phyloP scores from a whole-genome alignment of 805 yeast genomes.

The Ogataea polymorpha region DNA sequence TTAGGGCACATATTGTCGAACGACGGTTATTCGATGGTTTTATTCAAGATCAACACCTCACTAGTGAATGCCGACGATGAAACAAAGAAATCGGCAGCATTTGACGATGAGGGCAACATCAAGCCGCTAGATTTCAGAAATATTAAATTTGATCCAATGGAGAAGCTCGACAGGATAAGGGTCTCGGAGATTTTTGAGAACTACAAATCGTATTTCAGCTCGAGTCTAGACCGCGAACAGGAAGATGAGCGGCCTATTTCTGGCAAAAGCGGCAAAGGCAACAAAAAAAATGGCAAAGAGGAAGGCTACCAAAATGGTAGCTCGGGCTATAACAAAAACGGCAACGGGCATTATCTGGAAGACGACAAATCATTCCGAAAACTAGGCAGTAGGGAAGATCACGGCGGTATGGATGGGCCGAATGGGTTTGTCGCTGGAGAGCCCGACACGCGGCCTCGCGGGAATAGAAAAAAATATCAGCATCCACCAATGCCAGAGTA shows the following conservation, averaged over 20 bases:
- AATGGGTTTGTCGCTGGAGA: slow-evolving; percentile 20
- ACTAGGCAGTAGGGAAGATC: background rate
- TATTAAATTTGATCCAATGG: slow-evolving; percentile 31
- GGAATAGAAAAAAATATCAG: slow-evolving; percentile 2
- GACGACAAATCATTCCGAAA: slow-evolving; percentile 12
- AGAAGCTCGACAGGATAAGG: slow-evolving; percentile 32
- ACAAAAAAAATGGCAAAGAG: slow-evolving; percentile 10
- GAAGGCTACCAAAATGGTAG: slow-evolving; percentile 23
- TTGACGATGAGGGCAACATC: slow-evolving; percentile 33
- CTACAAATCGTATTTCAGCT: slow-evolving; percentile 15
- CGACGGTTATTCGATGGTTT: slow-evolving; percentile 47
- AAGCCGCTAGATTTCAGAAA: slow-evolving; percentile 31
- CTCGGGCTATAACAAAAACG: slow-evolving; percentile 23
- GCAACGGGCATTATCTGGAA: slow-evolving; percentile 21
- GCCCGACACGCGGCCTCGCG: slow-evolving; percentile 6
- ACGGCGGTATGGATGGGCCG: background rate
- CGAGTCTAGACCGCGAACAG: slow-evolving; percentile 11
- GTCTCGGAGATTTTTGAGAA: slow-evolving; percentile 26
- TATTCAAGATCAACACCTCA: slow-evolving; percentile 37
- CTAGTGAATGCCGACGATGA: slow-evolving; percentile 35
- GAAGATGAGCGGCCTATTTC: slow-evolving; percentile 7
- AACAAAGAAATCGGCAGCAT: slow-evolving; percentile 29
- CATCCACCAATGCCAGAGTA: slow-evolving; percentile 11
- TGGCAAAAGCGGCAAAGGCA: slow-evolving; percentile 4
- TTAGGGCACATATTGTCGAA: slow-evolving; percentile 55